Conservation (phyloP, 352 stramenopile genomes). For the Phytopythium litorale region DNA sequence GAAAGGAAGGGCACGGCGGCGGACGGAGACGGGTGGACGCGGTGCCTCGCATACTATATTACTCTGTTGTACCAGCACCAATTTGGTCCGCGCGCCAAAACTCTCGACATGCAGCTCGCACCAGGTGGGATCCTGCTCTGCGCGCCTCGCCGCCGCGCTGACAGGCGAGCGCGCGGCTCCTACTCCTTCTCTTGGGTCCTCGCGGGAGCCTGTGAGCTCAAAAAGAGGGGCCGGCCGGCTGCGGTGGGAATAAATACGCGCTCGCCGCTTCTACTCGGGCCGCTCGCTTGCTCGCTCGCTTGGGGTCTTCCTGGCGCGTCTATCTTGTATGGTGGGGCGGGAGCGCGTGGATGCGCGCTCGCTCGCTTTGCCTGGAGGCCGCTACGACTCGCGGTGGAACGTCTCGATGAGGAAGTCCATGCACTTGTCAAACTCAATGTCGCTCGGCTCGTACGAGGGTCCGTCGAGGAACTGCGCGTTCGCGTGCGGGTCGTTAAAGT, state of each 20-base stretch:
- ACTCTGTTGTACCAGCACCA: slow-evolving; percentile 10
- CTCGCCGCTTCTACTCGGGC: slow-evolving; percentile 3
- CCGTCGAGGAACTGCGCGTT: slow-evolving; percentile 47
- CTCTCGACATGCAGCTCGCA: not conserved
- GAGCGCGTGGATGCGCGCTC: not conserved
- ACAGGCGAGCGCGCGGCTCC: not conserved
- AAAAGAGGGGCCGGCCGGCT: not conserved
- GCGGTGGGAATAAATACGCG: slow-evolving; percentile 11
- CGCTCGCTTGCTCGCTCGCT: not conserved
- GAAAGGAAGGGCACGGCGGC: not conserved
- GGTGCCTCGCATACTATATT: slow-evolving; percentile 9
- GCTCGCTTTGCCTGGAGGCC: not conserved
- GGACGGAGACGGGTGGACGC: not conserved
- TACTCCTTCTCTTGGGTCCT: not conserved
- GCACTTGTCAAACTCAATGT: slow-evolving; percentile 76
- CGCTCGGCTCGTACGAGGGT: slow-evolving; percentile 38
- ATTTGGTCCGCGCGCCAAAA: slow-evolving; percentile 6
- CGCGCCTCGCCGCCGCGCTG: not conserved
- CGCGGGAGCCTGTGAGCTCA: not conserved
- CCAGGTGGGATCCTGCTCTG: not conserved
- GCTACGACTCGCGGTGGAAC: slow-evolving; percentile 46
- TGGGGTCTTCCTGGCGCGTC: slow-evolving; percentile 1
- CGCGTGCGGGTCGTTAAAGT: slow-evolving; percentile 40
- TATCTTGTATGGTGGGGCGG: slow-evolving; percentile 1
- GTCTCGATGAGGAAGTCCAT: slow-evolving; percentile 82